Evolutionary conservation across 2,329 filamentous ascomycete genomes (phyloP).

Genomic region (Escovopsis sp.): DNA sequence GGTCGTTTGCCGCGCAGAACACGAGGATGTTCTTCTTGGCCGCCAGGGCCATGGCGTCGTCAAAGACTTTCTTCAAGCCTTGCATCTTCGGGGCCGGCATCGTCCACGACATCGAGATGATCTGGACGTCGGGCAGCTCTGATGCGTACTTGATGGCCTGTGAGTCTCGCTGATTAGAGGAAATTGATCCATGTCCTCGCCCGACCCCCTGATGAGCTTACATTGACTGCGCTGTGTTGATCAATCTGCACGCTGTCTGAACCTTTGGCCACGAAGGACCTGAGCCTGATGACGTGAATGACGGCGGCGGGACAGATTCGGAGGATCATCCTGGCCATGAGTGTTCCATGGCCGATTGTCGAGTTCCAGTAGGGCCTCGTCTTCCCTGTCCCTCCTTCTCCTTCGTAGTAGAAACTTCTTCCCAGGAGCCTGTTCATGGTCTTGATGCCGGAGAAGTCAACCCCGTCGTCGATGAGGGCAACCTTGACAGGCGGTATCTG

Average conservation of each 20-base stretch:
- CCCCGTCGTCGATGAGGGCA: slow-evolving; percentile 1
- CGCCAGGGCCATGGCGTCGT: not conserved
- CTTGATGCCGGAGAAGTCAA: not conserved
- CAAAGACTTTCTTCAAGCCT: not conserved
- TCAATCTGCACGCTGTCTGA: not conserved
- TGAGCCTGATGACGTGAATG: slow-evolving; percentile 1
- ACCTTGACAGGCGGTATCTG: not conserved
- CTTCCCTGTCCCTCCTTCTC: not conserved
- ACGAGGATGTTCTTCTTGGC: slow-evolving; percentile 1
- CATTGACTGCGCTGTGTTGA: not conserved
- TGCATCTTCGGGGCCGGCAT: not conserved
- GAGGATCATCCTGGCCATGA: slow-evolving; percentile 1
- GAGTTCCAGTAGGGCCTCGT: slow-evolving; percentile 1
- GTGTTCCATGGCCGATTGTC: not conserved
- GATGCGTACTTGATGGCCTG: slow-evolving; percentile 1
- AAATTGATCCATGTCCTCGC: no score
- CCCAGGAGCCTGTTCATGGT: not conserved
- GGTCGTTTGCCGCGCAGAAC: slow-evolving; percentile 1
- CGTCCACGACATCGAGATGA: slow-evolving; percentile 2
- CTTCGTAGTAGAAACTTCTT: not conserved
- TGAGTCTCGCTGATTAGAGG: not conserved
- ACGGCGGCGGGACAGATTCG: not conserved
- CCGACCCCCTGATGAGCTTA: not conserved
- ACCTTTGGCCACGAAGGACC: not conserved
- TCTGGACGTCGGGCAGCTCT: slow-evolving; percentile 1